These are phyloP conservation scores for Obba rivulosa DNA, from an alignment of 768 basidiomycete species.

Conservation along the genomic window DNA sequence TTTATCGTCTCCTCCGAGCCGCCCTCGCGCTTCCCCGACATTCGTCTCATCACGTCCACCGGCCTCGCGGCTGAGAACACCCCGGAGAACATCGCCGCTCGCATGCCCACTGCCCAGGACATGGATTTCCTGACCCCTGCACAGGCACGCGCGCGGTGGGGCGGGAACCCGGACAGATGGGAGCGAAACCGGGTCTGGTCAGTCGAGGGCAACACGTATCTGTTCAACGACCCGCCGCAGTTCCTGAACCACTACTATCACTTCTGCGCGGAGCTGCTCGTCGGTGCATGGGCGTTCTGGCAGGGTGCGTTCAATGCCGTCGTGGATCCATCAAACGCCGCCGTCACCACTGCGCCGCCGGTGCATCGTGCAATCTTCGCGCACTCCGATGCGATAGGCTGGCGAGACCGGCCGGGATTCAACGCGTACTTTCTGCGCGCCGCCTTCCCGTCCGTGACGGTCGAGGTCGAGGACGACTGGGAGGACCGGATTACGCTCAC, in stretches of 20 bases:
- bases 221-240: slow-evolving; percentile 65
- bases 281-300: slow-evolving; percentile 77
- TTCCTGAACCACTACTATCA: slow-evolving; percentile 89
- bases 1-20: slow-evolving; percentile 54
- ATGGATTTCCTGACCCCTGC: slow-evolving; percentile 57
- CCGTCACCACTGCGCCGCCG: slow-evolving; percentile 39
- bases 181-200: slow-evolving; percentile 51
- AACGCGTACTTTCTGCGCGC: slow-evolving; percentile 73
- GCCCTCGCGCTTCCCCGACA: slow-evolving; percentile 38
- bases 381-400: slow-evolving; percentile 49
- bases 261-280: slow-evolving; percentile 74
- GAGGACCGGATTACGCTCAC: slow-evolving; percentile 44
- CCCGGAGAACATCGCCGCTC: slow-evolving; percentile 56
- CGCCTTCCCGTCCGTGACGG: slow-evolving; percentile 62
- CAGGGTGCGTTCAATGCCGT: slow-evolving; percentile 37
- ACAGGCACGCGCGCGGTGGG: slow-evolving; percentile 63
- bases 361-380: slow-evolving; percentile 70
- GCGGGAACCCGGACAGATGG: slow-evolving; percentile 26
- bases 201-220: slow-evolving; percentile 69
- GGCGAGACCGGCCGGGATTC: slow-evolving; percentile 77
- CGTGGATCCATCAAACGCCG: slow-evolving; percentile 14
- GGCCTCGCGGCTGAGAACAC: slow-evolving; percentile 52
- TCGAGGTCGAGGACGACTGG: slow-evolving; percentile 73
- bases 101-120: slow-evolving; percentile 61
- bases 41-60: slow-evolving; percentile 60